Percentiles rank a stretch among this genome's conserved stretches.
Evolutionary conservation across 345 rosid genomes (phyloP).

Genomic region (Balakata baccata): DNA sequence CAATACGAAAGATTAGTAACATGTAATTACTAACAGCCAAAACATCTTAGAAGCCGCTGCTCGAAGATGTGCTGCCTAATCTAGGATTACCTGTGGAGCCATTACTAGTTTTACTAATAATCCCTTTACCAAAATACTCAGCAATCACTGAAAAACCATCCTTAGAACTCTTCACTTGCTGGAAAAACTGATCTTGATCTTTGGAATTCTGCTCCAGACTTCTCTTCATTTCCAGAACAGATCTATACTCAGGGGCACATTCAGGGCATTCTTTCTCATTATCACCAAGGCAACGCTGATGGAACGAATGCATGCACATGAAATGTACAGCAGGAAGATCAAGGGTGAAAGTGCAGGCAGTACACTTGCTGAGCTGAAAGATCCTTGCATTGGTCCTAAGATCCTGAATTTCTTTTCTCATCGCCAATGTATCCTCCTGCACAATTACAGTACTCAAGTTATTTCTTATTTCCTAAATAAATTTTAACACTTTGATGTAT

Average conservation of each 20-base stretch:
- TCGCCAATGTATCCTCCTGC: constrained; percentile 75
- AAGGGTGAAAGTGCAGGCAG: constrained; percentile 88
- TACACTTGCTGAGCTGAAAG: constrained; percentile 99
- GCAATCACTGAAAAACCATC: constrained; percentile 98
- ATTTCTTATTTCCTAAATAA: not conserved
- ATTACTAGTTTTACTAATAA: constrained; percentile 72
- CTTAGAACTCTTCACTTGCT: constrained; percentile 79
- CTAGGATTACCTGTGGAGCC: constrained; percentile 27
- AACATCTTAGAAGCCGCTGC: constrained; percentile 37
- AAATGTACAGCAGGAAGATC: constrained; percentile 97
- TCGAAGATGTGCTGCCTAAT: constrained; percentile 33
- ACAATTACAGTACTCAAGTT: constrained; percentile 21
- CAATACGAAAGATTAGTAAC: not conserved
- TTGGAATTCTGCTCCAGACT: constrained; percentile 84
- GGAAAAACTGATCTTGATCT: constrained; percentile 82
- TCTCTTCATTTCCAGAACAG: constrained; percentile 86
- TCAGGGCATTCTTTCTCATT: constrained; percentile 96
- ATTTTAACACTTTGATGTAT: constrained; percentile 12
- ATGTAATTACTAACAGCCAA: not conserved
- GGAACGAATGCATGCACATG: constrained; percentile 99
- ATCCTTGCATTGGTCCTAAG: constrained; percentile 94
- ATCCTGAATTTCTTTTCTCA: constrained; percentile 95
- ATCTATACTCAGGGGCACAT: constrained; percentile 89
- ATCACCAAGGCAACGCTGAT: constrained; percentile 96
- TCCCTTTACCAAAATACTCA: constrained; percentile 91